Conservation (phyloP, 106 monocot genomes). For the Phalaenopsis equestris region DNA sequence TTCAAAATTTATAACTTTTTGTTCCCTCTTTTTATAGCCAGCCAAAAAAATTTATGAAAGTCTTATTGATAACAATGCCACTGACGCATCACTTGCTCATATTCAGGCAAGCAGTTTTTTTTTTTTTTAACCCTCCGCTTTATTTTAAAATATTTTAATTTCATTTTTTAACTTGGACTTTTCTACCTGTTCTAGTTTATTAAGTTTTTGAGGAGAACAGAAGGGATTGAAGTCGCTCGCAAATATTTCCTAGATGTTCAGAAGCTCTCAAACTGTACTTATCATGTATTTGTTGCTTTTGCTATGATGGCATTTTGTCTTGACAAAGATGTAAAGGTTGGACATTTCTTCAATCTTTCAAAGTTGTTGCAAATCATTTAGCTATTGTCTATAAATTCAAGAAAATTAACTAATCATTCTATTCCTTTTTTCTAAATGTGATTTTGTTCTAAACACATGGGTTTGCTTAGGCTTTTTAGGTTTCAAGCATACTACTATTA, state of each 20-base stretch:
- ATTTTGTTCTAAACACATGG: not conserved
- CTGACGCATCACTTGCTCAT: constrained; percentile 53
- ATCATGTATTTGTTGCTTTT: constrained; percentile 93
- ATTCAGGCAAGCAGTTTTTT: constrained; percentile 52
- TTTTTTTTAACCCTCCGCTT: constrained; percentile 6
- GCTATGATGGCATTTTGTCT: constrained; percentile 92
- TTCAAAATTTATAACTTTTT: not conserved
- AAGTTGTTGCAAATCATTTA: not conserved
- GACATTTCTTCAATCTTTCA: not conserved
- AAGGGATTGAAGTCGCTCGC: constrained; percentile 89
- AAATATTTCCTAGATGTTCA: constrained; percentile 90
- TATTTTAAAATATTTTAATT: constrained; percentile 7
- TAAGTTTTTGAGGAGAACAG: constrained; percentile 89
- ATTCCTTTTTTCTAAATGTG: not conserved
- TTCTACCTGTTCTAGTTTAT: constrained; percentile 51
- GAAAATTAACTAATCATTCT: not conserved
- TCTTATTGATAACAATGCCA: constrained; percentile 38
- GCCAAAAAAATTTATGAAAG: constrained; percentile 90
- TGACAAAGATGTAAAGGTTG: constrained; percentile 94
- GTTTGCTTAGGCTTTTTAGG: not conserved
- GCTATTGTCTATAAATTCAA: not conserved
- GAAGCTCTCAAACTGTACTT: constrained; percentile 74
- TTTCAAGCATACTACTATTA: not conserved
- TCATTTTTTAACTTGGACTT: constrained; percentile 2
- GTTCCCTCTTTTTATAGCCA: constrained; percentile 37